These are phyloP conservation scores for Fusarium succisae DNA, from an alignment of 2,329 filamentous ascomycete species.

Conservation along the genomic window DNA sequence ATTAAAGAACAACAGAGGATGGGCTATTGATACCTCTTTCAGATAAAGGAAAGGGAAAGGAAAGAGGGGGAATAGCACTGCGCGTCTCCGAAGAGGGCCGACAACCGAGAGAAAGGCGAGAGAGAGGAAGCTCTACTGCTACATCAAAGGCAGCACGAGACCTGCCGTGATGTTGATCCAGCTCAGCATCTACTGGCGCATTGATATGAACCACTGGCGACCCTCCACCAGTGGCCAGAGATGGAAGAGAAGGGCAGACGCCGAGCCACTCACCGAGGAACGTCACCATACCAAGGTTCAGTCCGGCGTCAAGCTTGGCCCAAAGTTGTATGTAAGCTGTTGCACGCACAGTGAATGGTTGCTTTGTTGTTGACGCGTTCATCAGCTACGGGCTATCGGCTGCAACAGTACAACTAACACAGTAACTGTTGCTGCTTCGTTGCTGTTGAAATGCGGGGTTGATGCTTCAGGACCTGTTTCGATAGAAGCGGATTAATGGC, in stretches of 20 bases:
- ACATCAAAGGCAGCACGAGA: constrained; percentile 33
- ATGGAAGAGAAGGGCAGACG: constrained; percentile 21
- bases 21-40: constrained; percentile 27
- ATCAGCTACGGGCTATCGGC: constrained; percentile 4
- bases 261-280: constrained; percentile 39
- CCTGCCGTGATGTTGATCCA: constrained; percentile 40
- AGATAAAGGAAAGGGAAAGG: constrained; percentile 2
- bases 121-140: constrained; percentile 10
- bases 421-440: not conserved
- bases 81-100: constrained; percentile 21
- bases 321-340: constrained; percentile 4
- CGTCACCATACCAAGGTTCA: constrained; percentile 38
- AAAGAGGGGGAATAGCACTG: constrained; percentile 10
- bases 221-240: constrained; percentile 43
- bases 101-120: constrained; percentile 31
- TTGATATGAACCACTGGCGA: constrained; percentile 44
- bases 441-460: constrained; percentile 28
- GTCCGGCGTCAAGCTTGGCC: constrained; percentile 17
- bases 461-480: not conserved
- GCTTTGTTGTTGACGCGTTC: constrained; percentile 15
- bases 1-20: constrained; percentile 20
- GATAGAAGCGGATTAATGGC: constrained; percentile 14
- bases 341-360: constrained; percentile 6
- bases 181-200: constrained; percentile 25
- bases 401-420: not conserved